phyloP scores from a whole-genome alignment of 805 yeast genomes.

The Kurtzmaniella fragi region DNA sequence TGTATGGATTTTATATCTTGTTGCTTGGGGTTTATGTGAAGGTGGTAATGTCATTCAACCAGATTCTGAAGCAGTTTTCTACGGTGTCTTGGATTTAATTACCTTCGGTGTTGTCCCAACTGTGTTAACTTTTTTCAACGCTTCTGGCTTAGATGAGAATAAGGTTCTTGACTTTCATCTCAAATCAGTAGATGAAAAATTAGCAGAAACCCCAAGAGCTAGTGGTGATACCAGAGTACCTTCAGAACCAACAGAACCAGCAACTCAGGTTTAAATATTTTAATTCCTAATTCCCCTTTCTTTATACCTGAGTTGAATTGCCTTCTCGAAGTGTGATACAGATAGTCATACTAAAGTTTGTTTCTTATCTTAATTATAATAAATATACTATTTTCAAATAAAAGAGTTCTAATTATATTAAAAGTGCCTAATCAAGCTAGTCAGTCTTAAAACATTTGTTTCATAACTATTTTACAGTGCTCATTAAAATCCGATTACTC shows the following conservation, averaged over 20 bases:
- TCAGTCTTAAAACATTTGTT: too few species aligned
- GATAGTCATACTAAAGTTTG: too few species aligned
- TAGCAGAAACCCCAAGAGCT: conserved; percentile 32
- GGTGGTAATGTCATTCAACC: conserved; percentile 61
- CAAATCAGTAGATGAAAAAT: conserved; percentile 14
- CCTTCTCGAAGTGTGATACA: too few species aligned
- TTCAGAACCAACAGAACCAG: conserved; percentile 4
- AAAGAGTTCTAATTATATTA: neutral
- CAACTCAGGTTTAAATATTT: conserved; percentile 5
- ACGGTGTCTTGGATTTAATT: conserved; percentile 52
- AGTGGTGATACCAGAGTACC: conserved; percentile 42
- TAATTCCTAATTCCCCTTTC: too few species aligned
- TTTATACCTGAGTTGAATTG: too few species aligned
- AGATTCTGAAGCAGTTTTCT: conserved; percentile 54
- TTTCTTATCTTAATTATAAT: neutral
- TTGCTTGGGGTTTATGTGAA: conserved; percentile 51
- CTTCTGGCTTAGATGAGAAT: conserved; percentile 20
- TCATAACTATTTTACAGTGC: neutral
- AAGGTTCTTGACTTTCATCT: conserved; percentile 15
- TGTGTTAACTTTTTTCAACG: conserved; percentile 24
- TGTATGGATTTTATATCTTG: conserved; percentile 46
- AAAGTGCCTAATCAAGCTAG: too few species aligned
- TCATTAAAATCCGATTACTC: conserved; percentile 26
- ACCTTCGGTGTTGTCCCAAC: conserved; percentile 40
- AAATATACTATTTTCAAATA: neutral